Conservation (phyloP, 1,284 basidiomycete genomes). For the Ustilago esculenta region DNA sequence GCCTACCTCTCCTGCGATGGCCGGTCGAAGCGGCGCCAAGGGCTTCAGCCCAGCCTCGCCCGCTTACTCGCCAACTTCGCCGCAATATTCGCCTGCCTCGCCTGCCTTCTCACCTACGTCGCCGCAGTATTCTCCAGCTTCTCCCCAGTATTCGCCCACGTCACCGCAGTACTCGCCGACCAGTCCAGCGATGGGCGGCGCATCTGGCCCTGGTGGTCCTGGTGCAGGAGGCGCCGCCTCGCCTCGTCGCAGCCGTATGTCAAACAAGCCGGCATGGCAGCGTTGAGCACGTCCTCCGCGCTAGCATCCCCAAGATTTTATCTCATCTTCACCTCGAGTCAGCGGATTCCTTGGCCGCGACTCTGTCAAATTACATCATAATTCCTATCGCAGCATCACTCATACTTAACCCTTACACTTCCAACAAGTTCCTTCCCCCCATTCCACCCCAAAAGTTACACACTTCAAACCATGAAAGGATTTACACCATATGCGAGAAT, state of each 20-base stretch:
- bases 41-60: conserved; percentile 54
- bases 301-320: no score
- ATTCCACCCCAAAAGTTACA: conserved; percentile 6
- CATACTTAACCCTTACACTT: not conserved
- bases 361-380: conserved; percentile 5
- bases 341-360: not conserved
- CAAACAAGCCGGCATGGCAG: conserved; percentile 61
- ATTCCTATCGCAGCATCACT: conserved; percentile 10
- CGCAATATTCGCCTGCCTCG: conserved; percentile 61
- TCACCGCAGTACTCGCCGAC: conserved; percentile 61
- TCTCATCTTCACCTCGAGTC: not conserved
- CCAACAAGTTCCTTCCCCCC: not conserved
- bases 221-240: conserved; percentile 52
- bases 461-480: conserved; percentile 15
- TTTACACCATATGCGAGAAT: no score
- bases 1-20: conserved; percentile 44
- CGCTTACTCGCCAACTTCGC: conserved; percentile 61
- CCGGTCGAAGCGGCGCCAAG: conserved; percentile 41
- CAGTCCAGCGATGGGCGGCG: conserved; percentile 52
- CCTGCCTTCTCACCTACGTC: conserved; percentile 84
- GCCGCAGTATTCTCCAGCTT: conserved; percentile 67
- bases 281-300: conserved; percentile 22
- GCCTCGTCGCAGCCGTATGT: conserved; percentile 59
- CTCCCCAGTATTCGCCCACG: conserved; percentile 63
- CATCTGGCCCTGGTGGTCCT: conserved; percentile 13